phyloP scores from a whole-genome alignment of 305 asterid genomes.

The Ilex paraguariensis region DNA sequence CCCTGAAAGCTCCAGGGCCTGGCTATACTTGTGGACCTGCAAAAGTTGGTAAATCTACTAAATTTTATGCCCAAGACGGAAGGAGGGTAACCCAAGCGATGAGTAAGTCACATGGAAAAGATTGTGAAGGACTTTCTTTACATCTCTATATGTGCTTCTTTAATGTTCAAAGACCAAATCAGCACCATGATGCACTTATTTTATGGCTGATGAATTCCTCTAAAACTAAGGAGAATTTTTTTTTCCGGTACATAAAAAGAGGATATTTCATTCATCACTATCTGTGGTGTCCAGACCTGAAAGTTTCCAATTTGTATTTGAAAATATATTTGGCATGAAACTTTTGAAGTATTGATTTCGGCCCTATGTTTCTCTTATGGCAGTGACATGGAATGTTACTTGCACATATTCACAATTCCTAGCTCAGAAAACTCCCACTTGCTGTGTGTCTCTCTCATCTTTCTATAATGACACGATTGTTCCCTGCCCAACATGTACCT shows the following conservation, averaged over 20 bases:
- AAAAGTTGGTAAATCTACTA: conserved; percentile 43
- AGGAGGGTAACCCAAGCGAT: conserved; percentile 56
- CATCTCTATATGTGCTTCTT: too few relatives aligned
- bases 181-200: background rate
- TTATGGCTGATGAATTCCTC: background rate
- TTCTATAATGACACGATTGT: conserved; percentile 69
- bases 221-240: background rate
- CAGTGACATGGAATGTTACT: conserved; percentile 94
- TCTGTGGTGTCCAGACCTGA: too few relatives aligned
- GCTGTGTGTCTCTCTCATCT: conserved; percentile 75
- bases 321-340: too few relatives aligned
- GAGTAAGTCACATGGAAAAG: conserved; percentile 35
- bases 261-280: too few relatives aligned
- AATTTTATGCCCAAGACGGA: conserved; percentile 35
- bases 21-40: conserved; percentile 71
- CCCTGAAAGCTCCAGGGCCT: conserved; percentile 55
- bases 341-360: too few relatives aligned
- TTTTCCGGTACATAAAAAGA: too few relatives aligned
- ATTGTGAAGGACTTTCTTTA: background rate
- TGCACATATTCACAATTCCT: conserved; percentile 84
- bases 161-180: background rate
- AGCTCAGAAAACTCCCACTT: conserved; percentile 65
- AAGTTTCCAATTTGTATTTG: too few relatives aligned
- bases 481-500: conserved; percentile 82
- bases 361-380: conserved; percentile 15